Base-by-base conservation (phyloP, 305 asterid genomes). In the Plantago lanceolata region DNA sequence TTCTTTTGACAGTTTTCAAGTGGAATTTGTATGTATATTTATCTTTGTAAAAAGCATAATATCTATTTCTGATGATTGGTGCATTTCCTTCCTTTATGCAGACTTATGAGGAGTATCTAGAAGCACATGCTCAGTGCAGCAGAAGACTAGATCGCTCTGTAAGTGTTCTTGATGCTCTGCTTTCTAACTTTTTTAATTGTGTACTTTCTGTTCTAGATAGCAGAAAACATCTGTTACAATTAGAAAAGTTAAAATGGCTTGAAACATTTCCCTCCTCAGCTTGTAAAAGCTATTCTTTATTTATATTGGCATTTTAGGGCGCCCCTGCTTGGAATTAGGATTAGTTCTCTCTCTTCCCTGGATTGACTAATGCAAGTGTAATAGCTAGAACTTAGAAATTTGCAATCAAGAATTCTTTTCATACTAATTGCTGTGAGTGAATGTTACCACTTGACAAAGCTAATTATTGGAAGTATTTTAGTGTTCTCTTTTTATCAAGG, bases 101-200 rank as follows among this genome's bases (percentile, higher is more conserved):
- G 98, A 89, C 92, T 35, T 91, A 91, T 83, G 98, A 91, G 79
- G 96, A 91, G 72, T 91, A 91, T 72, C 77, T 91, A 63, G 98
- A 88, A 74, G 96, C 94, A 64, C 88, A 85, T 76, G 75, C 78
- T 70, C 82, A 76, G 75, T 75, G 81, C 68, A 67, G 63, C 80
- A 72, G 75, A 80, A 81, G 67, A 78, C 63, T 50, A 17, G 72
- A 76, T 68, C 77, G 67, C 52, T 70, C 80, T 76, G 98, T 90
- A 61, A 84, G 97, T 80, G 64, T 63, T 49, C 64, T 75, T 65
- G 58, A 57, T 61, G 31, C 67, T 55, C 49, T 68, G 58, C 9
- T 68, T 69, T 40, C 51, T 69, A 40, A 61, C 63, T 37, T 65
- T 65, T 57, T 68, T 57, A 28, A 58, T 63, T 59, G 15, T 47